A percentile compares a stretch with the other conserved stretches of the same genome.
These are phyloP conservation scores for Larix sibirica DNA, from an alignment of 83 land plant genomes.

Conservation along the genomic window DNA sequence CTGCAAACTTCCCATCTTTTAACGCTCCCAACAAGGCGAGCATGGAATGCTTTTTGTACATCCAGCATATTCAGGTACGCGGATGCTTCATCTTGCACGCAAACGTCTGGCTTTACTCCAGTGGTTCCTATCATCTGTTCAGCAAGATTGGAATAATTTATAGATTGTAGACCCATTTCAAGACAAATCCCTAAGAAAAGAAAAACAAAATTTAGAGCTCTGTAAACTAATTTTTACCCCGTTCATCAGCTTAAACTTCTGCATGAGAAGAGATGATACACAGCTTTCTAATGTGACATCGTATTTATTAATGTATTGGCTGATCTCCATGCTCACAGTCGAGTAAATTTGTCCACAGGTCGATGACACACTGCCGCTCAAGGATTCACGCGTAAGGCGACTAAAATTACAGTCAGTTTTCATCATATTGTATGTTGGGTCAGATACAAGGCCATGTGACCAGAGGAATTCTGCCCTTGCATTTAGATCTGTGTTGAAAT, in stretches of 20 bases:
- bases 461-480: slow-evolving; percentile 67
- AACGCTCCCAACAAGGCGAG: slow-evolving; percentile 3
- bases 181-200: neutral
- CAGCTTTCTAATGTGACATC: slow-evolving; percentile 83
- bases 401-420: slow-evolving; percentile 57
- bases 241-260: slow-evolving; percentile 32
- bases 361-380: slow-evolving; percentile 52
- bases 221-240: too few relatives aligned
- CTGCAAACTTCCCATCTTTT: slow-evolving; percentile 9
- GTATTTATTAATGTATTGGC: slow-evolving; percentile 64
- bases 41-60: slow-evolving; percentile 18
- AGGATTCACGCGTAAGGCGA: slow-evolving; percentile 49
- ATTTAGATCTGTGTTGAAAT: slow-evolving; percentile 67
- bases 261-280: slow-evolving; percentile 60
- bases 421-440: slow-evolving; percentile 59
- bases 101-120: slow-evolving; percentile 9
- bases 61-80: slow-evolving; percentile 5
- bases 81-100: slow-evolving; percentile 11
- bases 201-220: neutral
- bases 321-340: slow-evolving; percentile 59
- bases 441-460: slow-evolving; percentile 81
- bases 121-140: too few relatives aligned
- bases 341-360: slow-evolving; percentile 51
- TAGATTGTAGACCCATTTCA: neutral
- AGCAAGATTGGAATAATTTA: too few relatives aligned